phyloP scores from a whole-genome alignment of 2,329 filamentous ascomycete genomes.

The Colletotrichum navitas region DNA sequence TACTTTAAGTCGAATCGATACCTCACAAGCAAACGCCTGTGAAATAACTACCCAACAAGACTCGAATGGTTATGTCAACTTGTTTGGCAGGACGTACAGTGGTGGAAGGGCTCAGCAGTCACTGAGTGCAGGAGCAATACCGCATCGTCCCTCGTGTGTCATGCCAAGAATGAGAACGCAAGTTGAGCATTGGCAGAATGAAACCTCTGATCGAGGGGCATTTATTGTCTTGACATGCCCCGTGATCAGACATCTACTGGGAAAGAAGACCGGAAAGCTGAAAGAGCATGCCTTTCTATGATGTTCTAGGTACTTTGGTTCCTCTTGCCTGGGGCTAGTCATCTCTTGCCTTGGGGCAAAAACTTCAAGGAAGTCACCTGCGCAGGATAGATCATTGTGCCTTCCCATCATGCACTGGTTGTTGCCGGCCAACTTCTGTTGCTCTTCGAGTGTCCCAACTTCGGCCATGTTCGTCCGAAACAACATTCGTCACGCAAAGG shows the following conservation, averaged over 20 bases:
- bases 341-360: not conserved
- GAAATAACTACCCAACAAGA: not conserved
- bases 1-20: not conserved
- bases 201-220: not conserved
- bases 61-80: not conserved
- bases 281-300: not conserved
- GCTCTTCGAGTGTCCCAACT: not conserved
- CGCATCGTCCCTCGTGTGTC: not conserved
- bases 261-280: not conserved
- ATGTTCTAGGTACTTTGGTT: not conserved
- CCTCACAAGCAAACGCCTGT: not conserved
- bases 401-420: constrained; percentile 1
- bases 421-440: not conserved
- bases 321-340: not conserved
- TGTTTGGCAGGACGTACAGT: too few relatives aligned
- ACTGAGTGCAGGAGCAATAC: not conserved
- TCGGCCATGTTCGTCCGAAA: not conserved
- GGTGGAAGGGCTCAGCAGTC: too few relatives aligned
- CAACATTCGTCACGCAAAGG: not conserved
- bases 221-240: not conserved
- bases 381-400: not conserved
- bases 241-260: not conserved
- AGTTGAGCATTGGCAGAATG: not conserved
- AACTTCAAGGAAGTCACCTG: not conserved
- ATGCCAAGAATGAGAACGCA: not conserved